Evolutionary conservation across 768 basidiomycete genomes (phyloP).

Genomic region (Pisolithus albus): DNA sequence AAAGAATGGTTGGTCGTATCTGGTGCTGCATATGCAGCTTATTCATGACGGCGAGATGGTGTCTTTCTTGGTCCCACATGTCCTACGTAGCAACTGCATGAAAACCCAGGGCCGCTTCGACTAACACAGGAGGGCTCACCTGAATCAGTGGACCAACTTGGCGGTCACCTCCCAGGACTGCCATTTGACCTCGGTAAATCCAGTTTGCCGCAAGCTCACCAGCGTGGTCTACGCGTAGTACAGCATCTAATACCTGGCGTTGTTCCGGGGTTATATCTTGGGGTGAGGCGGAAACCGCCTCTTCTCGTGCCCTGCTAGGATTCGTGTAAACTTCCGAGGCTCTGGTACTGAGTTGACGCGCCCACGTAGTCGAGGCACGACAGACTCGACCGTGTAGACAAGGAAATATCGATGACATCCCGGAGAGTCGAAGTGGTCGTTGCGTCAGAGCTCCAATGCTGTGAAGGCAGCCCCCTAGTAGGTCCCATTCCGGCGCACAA

Average conservation of each 20-base stretch:
- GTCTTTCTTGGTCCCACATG: conserved; percentile 97
- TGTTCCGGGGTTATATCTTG: conserved; percentile 42
- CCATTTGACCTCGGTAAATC: conserved; percentile 87
- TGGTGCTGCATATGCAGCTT: conserved; percentile 77
- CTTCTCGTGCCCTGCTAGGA: conserved; percentile 26
- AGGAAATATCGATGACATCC: not conserved
- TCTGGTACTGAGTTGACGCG: conserved; percentile 20
- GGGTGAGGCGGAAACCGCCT: conserved; percentile 52
- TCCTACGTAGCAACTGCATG: conserved; percentile 43
- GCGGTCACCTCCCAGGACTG: conserved; percentile 57
- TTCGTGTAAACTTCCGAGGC: conserved; percentile 48
- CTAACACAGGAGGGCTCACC: conserved; percentile 35
- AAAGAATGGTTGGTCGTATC: conserved; percentile 76
- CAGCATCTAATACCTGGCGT: conserved; percentile 48
- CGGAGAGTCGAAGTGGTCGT: not conserved
- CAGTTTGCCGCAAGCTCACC: conserved; percentile 95
- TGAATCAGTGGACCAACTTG: conserved; percentile 62
- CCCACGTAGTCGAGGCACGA: conserved; percentile 6
- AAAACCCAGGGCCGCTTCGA: not conserved
- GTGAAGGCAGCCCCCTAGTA: too few relatives aligned
- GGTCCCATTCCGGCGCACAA: too few relatives aligned
- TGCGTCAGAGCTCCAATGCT: not conserved
- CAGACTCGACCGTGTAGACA: conserved; percentile 1
- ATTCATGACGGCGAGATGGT: conserved; percentile 83
- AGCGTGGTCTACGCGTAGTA: conserved; percentile 89